Base-by-base conservation (phyloP, 305 asterid genomes). In the Fraxinus latifolia region DNA sequence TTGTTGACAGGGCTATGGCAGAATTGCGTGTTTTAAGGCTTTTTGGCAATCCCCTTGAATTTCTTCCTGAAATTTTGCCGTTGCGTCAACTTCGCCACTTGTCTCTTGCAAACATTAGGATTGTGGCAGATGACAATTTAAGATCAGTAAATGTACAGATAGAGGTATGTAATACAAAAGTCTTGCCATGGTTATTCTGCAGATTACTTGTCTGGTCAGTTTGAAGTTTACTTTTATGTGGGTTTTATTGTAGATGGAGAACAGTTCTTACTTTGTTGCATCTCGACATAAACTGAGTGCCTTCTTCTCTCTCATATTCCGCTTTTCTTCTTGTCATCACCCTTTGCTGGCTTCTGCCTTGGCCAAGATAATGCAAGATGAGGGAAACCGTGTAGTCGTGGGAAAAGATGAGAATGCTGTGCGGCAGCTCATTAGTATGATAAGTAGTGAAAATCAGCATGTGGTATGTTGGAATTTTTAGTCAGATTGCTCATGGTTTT, bases 311-410 rank as follows among this genome's bases (percentile, higher is more conserved):
- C 99, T 96, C 85, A 91, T 96, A 88, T 96, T 96, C 88, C 98
- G 99, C 36, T 96, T 96, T 90, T 96, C 99, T 85, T 95, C 99
- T 68, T 96, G 99, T 89, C 99, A 96, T 83, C 99, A 96, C 86
- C 98, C 98, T 73, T 88, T 96, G 90, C 89, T 96, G 85, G 99
- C 98, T 90, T 96, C 99, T 62, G 98, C 99, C 75, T 91, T 96
- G 87, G 96, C 96, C 19, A 95, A 96, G 90, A 93, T 95, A 90
- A 96, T 96, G 97, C 98, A 91, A 86, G 98, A 96, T 84, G 97
- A 93, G 78, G 97, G 87, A 83, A 96, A 96, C 88, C 91, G 97
- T 82, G 94, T 89, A 39, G 98, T 92, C 83, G 97, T 96, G 79
- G 99, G 99, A 27, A 96, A 93, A 91, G 99, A 96, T 86, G 95